These are phyloP conservation scores for Mrakia gelida DNA, from an alignment of 768 basidiomycete genomes.

Conservation along the genomic window DNA sequence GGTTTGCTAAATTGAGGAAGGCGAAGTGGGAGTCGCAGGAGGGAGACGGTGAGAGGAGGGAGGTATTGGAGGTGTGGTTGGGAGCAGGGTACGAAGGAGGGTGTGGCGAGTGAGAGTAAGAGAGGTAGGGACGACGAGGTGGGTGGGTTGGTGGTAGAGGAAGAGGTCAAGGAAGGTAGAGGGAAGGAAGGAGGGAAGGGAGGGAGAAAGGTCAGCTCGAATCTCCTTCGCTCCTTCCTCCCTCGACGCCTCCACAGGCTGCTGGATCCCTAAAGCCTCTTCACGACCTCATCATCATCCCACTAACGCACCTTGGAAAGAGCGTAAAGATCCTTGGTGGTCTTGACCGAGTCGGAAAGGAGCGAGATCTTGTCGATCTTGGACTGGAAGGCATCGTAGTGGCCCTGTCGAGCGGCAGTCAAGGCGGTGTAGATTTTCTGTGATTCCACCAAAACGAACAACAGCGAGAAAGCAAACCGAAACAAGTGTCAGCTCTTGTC, in stretches of 20 bases:
- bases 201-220: not conserved
- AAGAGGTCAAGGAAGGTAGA: not conserved
- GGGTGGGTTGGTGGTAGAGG: not conserved
- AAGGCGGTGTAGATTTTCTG: constrained; percentile 65
- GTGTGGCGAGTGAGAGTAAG: not conserved
- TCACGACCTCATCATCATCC: no score
- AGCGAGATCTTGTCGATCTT: constrained; percentile 86
- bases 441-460: not conserved
- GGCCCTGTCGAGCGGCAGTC: constrained; percentile 77
- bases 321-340: constrained; percentile 85
- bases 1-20: constrained; percentile 61
- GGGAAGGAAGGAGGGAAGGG: not conserved
- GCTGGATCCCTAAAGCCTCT: no score
- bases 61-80: not conserved
- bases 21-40: no score
- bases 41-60: not conserved
- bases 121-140: not conserved
- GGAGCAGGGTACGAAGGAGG: not conserved
- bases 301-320: constrained; percentile 77
- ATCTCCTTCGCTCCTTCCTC: no score
- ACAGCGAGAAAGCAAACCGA: not conserved
- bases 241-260: no score
- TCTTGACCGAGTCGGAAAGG: constrained; percentile 90
- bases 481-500: no score
- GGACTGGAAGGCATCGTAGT: constrained; percentile 84